A percentile compares a stretch with the other conserved stretches of the same genome.
Conservation (phyloP, 495 filamentous ascomycete genomes). For the Aspergillus affinis region DNA sequence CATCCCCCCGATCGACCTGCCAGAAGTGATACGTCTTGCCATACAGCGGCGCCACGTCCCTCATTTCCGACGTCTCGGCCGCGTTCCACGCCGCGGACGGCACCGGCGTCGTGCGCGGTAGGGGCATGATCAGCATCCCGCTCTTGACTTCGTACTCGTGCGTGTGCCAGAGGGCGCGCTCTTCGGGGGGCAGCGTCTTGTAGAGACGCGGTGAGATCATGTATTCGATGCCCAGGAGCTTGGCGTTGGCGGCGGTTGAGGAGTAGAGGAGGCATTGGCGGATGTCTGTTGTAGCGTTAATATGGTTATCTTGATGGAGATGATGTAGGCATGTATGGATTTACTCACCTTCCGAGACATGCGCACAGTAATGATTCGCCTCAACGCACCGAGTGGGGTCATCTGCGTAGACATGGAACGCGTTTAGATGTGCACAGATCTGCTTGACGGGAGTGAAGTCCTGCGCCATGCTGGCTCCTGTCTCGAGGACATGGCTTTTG, state of each 20-base stretch:
- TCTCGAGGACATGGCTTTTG: conserved; percentile 64
- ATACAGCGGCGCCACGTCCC: conserved; percentile 66
- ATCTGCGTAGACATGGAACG: conserved; percentile 76
- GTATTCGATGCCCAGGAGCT: conserved; percentile 86
- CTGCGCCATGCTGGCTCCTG: conserved; percentile 60
- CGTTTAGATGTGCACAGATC: conserved; percentile 83
- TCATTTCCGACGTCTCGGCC: conserved; percentile 80
- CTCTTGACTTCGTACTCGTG: conserved; percentile 87
- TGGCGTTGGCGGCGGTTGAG: conserved; percentile 58
- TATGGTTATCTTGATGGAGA: conserved; percentile 4
- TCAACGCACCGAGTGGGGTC: conserved; percentile 69
- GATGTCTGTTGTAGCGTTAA: conserved; percentile 42
- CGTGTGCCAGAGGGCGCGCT: conserved; percentile 75
- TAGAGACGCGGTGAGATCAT: conserved; percentile 79
- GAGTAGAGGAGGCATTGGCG: conserved; percentile 90
- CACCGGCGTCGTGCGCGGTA: conserved; percentile 46
- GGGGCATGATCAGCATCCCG: conserved; percentile 84
- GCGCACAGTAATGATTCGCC: conserved; percentile 82
- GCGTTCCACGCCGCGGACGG: conserved; percentile 64
- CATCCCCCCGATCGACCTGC: conserved; percentile 81
- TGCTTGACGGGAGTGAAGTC: conserved; percentile 72
- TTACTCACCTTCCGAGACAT: conserved; percentile 62
- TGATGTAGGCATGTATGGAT: neutral
- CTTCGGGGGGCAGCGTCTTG: conserved; percentile 58
- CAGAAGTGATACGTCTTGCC: conserved; percentile 92